These are phyloP conservation scores for Apiotrichum sp. DNA, from an alignment of 1,284 basidiomycete genomes.

Conservation along the genomic window DNA sequence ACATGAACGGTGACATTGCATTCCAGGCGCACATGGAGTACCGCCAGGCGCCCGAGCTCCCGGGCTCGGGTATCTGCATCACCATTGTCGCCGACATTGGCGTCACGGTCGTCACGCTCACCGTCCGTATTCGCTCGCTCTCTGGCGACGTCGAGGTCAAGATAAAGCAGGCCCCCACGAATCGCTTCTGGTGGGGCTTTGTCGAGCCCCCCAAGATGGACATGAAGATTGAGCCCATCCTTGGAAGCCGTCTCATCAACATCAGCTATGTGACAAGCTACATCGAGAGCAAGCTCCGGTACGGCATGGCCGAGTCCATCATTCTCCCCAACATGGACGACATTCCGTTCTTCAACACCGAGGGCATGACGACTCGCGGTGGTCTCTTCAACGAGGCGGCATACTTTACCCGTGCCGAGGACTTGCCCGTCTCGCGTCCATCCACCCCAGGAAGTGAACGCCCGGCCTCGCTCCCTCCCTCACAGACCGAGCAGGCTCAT, in stretches of 20 bases:
- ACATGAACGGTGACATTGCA: conserved; percentile 81
- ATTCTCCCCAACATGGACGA: conserved; percentile 98
- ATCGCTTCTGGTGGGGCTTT: conserved; percentile 96
- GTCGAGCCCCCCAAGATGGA: conserved; percentile 87
- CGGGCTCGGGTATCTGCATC: conserved; percentile 75
- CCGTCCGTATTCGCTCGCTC: conserved; percentile 73
- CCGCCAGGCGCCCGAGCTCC: conserved; percentile 25
- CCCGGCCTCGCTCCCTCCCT: no score
- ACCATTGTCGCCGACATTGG: conserved; percentile 79
- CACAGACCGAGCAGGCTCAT: no score
- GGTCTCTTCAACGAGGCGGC: conserved; percentile 82
- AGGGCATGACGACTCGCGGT: conserved; percentile 61
- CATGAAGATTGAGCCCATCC: conserved; percentile 82
- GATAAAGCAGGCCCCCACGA: conserved; percentile 91
- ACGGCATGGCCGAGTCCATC: conserved; percentile 87
- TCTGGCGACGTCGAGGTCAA: conserved; percentile 86
- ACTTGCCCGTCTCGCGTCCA: not conserved
- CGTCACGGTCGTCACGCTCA: conserved; percentile 74
- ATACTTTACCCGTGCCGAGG: not conserved
- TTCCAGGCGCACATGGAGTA: conserved; percentile 81
- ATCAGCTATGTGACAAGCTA: conserved; percentile 72
- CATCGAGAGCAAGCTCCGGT: conserved; percentile 80
- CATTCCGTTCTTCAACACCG: conserved; percentile 86
- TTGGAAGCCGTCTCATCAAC: conserved; percentile 61
- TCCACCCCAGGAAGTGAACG: no score